Conservation (phyloP, 495 filamentous ascomycete genomes). For the Penicillium chermesinum region DNA sequence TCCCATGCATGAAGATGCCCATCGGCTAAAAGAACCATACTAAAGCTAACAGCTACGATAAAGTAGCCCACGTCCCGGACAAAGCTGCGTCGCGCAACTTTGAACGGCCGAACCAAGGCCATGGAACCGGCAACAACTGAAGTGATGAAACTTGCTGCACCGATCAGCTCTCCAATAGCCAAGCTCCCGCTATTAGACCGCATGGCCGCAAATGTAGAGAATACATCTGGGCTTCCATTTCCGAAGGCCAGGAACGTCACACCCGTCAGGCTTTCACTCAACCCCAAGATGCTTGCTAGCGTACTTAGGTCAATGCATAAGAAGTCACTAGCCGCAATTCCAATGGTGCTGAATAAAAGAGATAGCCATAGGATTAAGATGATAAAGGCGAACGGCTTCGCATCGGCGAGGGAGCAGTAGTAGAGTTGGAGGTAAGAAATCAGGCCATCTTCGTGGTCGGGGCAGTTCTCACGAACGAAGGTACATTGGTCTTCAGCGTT, state of each 20-base stretch:
- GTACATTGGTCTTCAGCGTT: constrained; percentile 73
- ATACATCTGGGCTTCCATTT: constrained; percentile 98
- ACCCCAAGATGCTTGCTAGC: constrained; percentile 75
- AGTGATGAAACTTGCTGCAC: constrained; percentile 93
- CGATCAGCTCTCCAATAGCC: constrained; percentile 92
- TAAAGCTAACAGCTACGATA: constrained; percentile 79
- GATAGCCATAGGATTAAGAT: constrained; percentile 78
- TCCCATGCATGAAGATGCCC: constrained; percentile 84
- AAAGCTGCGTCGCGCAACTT: constrained; percentile 81
- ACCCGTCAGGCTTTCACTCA: constrained; percentile 94
- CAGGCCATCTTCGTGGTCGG: constrained; percentile 84
- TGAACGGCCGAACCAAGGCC: constrained; percentile 91
- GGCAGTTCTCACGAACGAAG: constrained; percentile 76
- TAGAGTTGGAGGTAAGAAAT: constrained; percentile 87
- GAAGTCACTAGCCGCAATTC: constrained; percentile 98
- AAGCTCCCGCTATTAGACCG: constrained; percentile 91
- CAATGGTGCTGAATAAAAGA: constrained; percentile 93
- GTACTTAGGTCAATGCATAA: constrained; percentile 96
- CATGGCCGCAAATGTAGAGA: constrained; percentile 98
- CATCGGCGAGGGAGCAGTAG: constrained; percentile 72
- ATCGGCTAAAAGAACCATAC: constrained; percentile 81
- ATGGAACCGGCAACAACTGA: constrained; percentile 98
- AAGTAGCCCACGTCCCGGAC: constrained; percentile 93
- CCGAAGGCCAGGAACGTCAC: constrained; percentile 97
- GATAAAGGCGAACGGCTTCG: constrained; percentile 69